phyloP scores from a whole-genome alignment of 2,329 filamentous ascomycete species.

The Elsinoe australis region DNA sequence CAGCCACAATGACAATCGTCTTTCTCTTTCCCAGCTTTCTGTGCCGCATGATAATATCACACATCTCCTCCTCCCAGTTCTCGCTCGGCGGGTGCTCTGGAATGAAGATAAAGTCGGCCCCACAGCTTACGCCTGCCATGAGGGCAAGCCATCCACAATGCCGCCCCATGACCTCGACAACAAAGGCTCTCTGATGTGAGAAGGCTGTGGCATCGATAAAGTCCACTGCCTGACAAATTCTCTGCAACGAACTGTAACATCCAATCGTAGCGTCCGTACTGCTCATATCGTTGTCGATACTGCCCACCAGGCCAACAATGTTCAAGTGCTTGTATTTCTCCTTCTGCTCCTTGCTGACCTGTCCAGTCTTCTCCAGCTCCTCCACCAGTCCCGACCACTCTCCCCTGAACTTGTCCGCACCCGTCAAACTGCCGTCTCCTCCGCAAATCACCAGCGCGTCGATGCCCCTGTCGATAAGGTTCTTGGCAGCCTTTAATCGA shows the following conservation, averaged over 20 bases:
- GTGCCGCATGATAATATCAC: constrained; percentile 68
- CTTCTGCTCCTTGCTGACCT: constrained; percentile 64
- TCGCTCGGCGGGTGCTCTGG: constrained; percentile 83
- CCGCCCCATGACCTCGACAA: constrained; percentile 96
- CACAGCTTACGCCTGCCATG: constrained; percentile 90
- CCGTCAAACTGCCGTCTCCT: constrained; percentile 91
- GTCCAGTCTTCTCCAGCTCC: constrained; percentile 68
- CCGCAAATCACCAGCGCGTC: constrained; percentile 95
- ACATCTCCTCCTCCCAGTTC: constrained; percentile 89
- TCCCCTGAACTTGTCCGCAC: constrained; percentile 82
- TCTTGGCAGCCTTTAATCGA: constrained; percentile 78
- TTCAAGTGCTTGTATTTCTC: constrained; percentile 79
- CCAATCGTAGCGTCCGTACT: constrained; percentile 96
- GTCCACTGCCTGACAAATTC: constrained; percentile 93
- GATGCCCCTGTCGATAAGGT: constrained; percentile 87
- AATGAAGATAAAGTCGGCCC: constrained; percentile 94
- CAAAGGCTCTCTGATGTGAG: constrained; percentile 91
- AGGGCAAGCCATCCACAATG: constrained; percentile 97
- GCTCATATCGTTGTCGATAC: constrained; percentile 94
- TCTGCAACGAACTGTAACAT: constrained; percentile 84
- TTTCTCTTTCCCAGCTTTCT: constrained; percentile 84
- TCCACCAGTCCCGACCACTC: constrained; percentile 86
- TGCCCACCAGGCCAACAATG: constrained; percentile 91
- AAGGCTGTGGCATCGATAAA: constrained; percentile 92
- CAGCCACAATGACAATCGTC: constrained; percentile 95